Percentiles rank a stretch among this genome's conserved stretches.
These are phyloP conservation scores for Linum trigynum DNA, from an alignment of 345 rosid species.

Conservation along the genomic window DNA sequence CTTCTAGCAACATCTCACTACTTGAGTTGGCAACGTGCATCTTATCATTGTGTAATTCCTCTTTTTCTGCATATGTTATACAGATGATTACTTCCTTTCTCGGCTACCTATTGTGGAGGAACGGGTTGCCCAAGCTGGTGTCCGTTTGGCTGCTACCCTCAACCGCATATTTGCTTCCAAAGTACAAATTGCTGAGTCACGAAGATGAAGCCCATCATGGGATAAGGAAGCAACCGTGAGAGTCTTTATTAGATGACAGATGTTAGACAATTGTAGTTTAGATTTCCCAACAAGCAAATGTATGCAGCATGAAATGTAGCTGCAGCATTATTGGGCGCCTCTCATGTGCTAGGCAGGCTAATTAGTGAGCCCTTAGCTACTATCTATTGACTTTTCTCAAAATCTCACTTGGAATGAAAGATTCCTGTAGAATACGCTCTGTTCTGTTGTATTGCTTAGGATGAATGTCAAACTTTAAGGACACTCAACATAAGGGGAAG, in stretches of 20 bases:
- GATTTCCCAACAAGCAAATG: no score
- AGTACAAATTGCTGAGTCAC: slow-evolving; percentile 26
- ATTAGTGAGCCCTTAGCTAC: background rate
- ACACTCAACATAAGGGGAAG: slow-evolving; percentile 15
- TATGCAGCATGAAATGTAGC: background rate
- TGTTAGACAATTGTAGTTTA: background rate
- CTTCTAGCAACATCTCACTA: background rate
- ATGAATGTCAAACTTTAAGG: slow-evolving; percentile 15
- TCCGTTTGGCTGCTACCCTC: slow-evolving; percentile 70
- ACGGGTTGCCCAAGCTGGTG: slow-evolving; percentile 81
- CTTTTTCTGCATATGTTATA: slow-evolving; percentile 1
- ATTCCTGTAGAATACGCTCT: slow-evolving; percentile 30
- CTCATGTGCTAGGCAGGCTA: background rate
- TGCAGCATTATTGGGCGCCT: background rate
- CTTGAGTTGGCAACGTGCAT: background rate
- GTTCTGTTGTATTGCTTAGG: slow-evolving; percentile 10
- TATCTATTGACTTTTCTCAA: slow-evolving; percentile 14
- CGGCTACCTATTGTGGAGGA: slow-evolving; percentile 71
- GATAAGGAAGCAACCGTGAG: background rate
- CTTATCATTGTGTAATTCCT: slow-evolving; percentile 2
- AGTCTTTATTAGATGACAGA: background rate
- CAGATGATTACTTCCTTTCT: slow-evolving; percentile 73
- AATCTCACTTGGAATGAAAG: slow-evolving; percentile 11
- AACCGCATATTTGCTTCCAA: slow-evolving; percentile 59
- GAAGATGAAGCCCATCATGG: slow-evolving; percentile 14